Evolutionary conservation across 2,329 filamentous ascomycete genomes (phyloP), one percentile per base, ranked within the genome.

Genomic region (Cordyceps militaris): DNA sequence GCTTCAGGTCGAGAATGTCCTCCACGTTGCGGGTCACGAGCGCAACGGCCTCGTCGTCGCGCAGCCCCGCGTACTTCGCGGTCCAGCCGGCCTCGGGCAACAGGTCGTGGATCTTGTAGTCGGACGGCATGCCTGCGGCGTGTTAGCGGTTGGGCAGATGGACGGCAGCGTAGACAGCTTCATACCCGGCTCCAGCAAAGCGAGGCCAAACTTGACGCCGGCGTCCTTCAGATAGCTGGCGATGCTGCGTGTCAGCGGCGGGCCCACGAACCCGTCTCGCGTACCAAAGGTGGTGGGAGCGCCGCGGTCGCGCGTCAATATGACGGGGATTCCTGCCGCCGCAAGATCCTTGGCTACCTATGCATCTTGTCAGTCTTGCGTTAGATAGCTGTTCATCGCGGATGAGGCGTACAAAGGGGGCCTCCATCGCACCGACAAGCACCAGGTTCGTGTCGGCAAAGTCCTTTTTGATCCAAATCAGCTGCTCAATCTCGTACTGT

Each of bases 11-110:
- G 19, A 77, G 63, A 23, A 76, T 75, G 40, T 70, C 64, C 60
- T 77, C 73, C 23, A 76, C 65, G 53, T 76, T 77, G 21, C 61
- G 64, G 6, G 71, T 70, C 1, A 76, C 69, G 16, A 77, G 65
- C 24, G 68, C 62, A 14, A 76, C 63, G 13, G 70, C 68, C 21
- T 71, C 63, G 21, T 63, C 62, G 24, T 71, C 67, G 32, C 62
- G 66, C 1, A 75, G 62, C 1, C 67, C 67, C 5, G 73, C 70
- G 59, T 70, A 75, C 61, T 75, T 76, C 19, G 69, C 72, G 0
- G 70, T 68, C 73, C 72, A 75, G 1, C 65, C 64, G 0, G 73
- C 73, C 63, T 75, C 73, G 1, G 73, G 67, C 0, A 66, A 64
- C 9, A 75, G 66, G 38, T 70, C 71, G 58, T 75, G 71, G 47